Base-by-base conservation (phyloP, 140 eudicot species). In the Ambrosia hybrid region DNA sequence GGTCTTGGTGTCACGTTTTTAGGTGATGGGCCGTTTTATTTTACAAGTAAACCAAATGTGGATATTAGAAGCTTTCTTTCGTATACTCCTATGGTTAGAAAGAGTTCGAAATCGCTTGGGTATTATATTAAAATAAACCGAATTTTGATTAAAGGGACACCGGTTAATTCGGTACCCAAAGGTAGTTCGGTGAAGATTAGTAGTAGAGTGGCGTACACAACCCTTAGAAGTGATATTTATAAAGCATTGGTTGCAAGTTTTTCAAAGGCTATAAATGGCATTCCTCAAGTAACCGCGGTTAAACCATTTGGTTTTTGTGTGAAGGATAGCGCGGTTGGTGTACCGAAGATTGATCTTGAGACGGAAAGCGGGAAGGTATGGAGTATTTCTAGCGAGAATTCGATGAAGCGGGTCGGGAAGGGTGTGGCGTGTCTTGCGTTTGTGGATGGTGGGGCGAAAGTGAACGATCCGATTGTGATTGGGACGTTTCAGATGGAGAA, bases 391-490 rank as follows among this genome's bases (percentile, higher is more conserved):
- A 76, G 82, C 13, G 60, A 68, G n/a, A 87, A 87, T 71, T 84
- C 78, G 10, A 76, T 87, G 83, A 74, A 67, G 76, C 43, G 41
- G 3, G 76, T 81, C 2, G 79, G 82, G 11, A 52, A 53, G 2
- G 83, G 78, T 8, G 75, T 37, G 9, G 72, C 78, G 4, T 87
- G 92, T 67, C 66, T 87, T 21, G 92, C 88, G 8, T 81, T 87
- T 68, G 62, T 79, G 0, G 85, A 81, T 55, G 87, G 89, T 0
- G 89, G 89, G 2, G 49, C 65, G 41, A 65, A 4, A 30, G 74
- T 45, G 2, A 76, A 69, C 6, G 74, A 68, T 16, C 70, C 67
- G 4, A 33, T 83, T 17, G 91, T 80, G 70, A 83, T 86, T 1
- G 88, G 91, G 64, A 60, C 78, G 38, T 71, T 72, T 62, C 82